Base-by-base conservation (phyloP, 2,329 filamentous ascomycete species). In the Xylaria arbuscula region DNA sequence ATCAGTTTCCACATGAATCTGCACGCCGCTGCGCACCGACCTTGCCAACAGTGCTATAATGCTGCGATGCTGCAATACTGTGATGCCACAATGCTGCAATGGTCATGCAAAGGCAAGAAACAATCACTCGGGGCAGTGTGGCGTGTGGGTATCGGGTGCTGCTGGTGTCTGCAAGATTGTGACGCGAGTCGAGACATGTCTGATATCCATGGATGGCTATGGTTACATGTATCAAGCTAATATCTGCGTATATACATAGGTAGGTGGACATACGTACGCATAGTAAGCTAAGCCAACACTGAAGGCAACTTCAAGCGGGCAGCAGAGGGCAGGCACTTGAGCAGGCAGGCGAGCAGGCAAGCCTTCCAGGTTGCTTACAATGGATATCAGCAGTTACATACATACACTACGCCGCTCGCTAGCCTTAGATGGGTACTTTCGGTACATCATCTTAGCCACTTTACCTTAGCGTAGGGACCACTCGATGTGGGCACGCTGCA, bases 71-170 rank as follows among this genome's bases (percentile, higher is more conserved):
- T 28, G 28, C 28, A 28, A 28, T 28, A 28, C 28, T 2, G 28
- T 28, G 28, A 28, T 28, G 15, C 40, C 40, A 17, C 40, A 45
- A 17, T 17, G 40, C 40, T 45, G 40, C 40, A 45, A 45, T 45
- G 40, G n/a, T 45, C 17, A 45, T 8, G 15, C 4, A 54, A 54
- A 62, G 28, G 6, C 36, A 36, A 45, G 48, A 28, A 32, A 47
- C 56, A 59, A 7, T 51, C 38, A 28, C 50, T 13, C 11, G 42
- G 28, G 28, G 28, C 28, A 28, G 28, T 28, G 28, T 28, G 28
- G 57, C 45, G 32, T 60, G 63, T 69, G 67, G 63, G 38, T 66
- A 69, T 56, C 60, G 59, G 67, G 53, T 61, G 50, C 32, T 61
- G 24, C 67, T 48, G 55, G 54, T 48, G 6, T 28, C 67, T 64